Percentiles rank a stretch among this genome's conserved stretches.
Evolutionary conservation across 768 basidiomycete genomes (phyloP).

Genomic region (Boletus edulis): DNA sequence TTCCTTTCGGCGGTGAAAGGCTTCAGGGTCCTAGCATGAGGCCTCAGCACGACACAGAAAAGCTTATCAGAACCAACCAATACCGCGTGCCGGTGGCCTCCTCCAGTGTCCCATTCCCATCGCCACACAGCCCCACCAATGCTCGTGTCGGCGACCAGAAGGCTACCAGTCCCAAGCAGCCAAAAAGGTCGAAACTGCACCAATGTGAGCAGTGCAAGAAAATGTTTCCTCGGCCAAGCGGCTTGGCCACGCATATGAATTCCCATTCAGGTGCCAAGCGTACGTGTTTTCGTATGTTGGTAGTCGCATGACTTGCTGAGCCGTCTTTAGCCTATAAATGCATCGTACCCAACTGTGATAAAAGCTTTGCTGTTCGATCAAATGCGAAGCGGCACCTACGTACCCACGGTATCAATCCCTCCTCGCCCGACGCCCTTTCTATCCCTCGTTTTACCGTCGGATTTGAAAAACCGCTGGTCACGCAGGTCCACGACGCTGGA

Average conservation of each 20-base stretch:
- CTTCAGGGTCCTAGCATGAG: slow-evolving; percentile 26
- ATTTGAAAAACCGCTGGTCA: slow-evolving; percentile 46
- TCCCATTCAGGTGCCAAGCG: slow-evolving; percentile 50
- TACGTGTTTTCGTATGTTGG: slow-evolving; percentile 25
- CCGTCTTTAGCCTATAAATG: slow-evolving; percentile 38
- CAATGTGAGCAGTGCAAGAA: slow-evolving; percentile 44
- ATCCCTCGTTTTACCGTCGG: slow-evolving; percentile 36
- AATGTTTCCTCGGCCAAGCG: slow-evolving; percentile 50
- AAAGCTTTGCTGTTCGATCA: slow-evolving; percentile 74
- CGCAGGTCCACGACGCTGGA: slow-evolving; percentile 40
- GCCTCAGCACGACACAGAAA: slow-evolving; percentile 16
- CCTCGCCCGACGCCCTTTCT: slow-evolving; percentile 18
- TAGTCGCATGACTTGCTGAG: slow-evolving; percentile 6
- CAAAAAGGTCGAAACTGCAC: slow-evolving; percentile 49
- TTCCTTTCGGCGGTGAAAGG: slow-evolving; percentile 1
- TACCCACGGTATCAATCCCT: slow-evolving; percentile 58
- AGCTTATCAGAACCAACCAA: slow-evolving; percentile 7
- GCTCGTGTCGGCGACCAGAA: slow-evolving; percentile 10
- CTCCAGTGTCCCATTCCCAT: slow-evolving; percentile 7
- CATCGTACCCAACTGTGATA: slow-evolving; percentile 56
- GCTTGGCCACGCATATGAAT: slow-evolving; percentile 53
- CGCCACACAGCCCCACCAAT: slow-evolving; percentile 5
- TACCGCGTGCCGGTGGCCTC: slow-evolving; percentile 9
- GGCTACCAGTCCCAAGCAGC: slow-evolving; percentile 6
- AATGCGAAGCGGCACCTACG: slow-evolving; percentile 80